Evolutionary conservation across 768 basidiomycete genomes (phyloP).

Genomic region (Kwoniella sp.): DNA sequence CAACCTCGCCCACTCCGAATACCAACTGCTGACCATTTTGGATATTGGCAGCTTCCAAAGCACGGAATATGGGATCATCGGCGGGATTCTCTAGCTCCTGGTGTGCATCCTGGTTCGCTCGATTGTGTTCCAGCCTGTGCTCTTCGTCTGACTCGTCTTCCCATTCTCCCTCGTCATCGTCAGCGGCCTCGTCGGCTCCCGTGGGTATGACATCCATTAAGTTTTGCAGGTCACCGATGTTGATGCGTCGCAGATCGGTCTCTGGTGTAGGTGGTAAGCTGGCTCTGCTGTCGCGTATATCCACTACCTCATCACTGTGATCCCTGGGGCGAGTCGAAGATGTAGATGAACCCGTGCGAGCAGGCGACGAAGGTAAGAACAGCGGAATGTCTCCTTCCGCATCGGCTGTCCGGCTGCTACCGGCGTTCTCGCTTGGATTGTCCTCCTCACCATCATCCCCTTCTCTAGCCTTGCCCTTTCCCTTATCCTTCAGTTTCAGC

Average conservation of each 20-base stretch:
- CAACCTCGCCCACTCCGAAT: conserved; percentile 1
- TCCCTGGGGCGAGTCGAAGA: neutral
- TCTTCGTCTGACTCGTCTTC: conserved; percentile 23
- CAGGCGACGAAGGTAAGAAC: conserved; percentile 14
- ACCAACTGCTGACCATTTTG: neutral
- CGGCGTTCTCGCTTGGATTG: no score
- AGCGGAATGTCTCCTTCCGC: conserved; percentile 5
- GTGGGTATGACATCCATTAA: conserved; percentile 11
- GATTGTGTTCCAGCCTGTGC: conserved; percentile 13
- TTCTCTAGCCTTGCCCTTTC: conserved; percentile 10
- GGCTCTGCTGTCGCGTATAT: neutral
- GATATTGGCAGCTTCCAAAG: neutral
- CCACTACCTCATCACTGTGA: neutral
- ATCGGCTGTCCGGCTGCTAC: neutral
- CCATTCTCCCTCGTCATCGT: conserved; percentile 21
- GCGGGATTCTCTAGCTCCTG: neutral
- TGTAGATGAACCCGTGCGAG: neutral
- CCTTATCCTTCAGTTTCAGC: conserved; percentile 11
- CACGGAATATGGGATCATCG: neutral
- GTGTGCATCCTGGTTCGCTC: neutral
- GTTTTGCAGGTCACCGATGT: neutral
- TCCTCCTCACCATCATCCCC: neutral
- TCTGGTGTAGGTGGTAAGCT: neutral
- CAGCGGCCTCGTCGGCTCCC: conserved; percentile 45
- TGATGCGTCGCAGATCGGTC: neutral